Conservation (phyloP, 1,139 yeast species). For the Zygosaccharomyces pseudobailii region DNA sequence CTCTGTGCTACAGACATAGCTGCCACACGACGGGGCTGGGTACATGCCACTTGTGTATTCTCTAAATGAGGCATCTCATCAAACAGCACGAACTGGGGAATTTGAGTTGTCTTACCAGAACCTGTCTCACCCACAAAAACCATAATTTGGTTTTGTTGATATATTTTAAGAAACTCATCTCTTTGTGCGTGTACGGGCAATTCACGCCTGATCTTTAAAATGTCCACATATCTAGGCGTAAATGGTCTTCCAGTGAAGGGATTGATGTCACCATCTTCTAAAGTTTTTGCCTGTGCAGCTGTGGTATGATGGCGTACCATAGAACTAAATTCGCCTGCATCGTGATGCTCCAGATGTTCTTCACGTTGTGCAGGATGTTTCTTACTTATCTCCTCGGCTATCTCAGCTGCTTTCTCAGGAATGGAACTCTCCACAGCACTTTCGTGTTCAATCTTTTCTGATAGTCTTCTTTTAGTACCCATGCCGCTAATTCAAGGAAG, state of each 20-base stretch:
- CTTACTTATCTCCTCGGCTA: slow-evolving; percentile 45
- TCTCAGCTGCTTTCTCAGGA: slow-evolving; percentile 53
- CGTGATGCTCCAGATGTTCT: slow-evolving; percentile 37
- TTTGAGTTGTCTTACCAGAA: slow-evolving; percentile 96
- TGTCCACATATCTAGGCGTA: slow-evolving; percentile 65
- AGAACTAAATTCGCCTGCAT: slow-evolving; percentile 52
- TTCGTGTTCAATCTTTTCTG: slow-evolving; percentile 23
- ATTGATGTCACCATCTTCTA: slow-evolving; percentile 62
- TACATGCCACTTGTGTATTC: slow-evolving; percentile 86
- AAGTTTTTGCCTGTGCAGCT: slow-evolving; percentile 57
- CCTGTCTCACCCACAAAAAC: slow-evolving; percentile 99
- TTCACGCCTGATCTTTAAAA: slow-evolving; percentile 72
- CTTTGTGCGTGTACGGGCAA: slow-evolving; percentile 94
- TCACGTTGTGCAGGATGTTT: slow-evolving; percentile 32
- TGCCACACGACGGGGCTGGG: slow-evolving; percentile 96
- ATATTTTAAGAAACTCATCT: slow-evolving; percentile 75
- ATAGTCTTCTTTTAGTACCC: slow-evolving; percentile 33
- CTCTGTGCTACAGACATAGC: slow-evolving; percentile 93
- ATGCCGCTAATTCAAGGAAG: slow-evolving; percentile 6
- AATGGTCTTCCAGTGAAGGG: slow-evolving; percentile 73
- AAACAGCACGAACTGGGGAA: slow-evolving; percentile 89
- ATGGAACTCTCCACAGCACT: slow-evolving; percentile 41
- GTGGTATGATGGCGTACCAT: slow-evolving; percentile 65
- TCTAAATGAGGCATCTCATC: slow-evolving; percentile 84
- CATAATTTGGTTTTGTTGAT: slow-evolving; percentile 88